Evolutionary conservation across 805 yeast genomes (phyloP), one percentile per base, ranked within the genome.

Genomic region (Wickerhamomyces hampshirensis): DNA sequence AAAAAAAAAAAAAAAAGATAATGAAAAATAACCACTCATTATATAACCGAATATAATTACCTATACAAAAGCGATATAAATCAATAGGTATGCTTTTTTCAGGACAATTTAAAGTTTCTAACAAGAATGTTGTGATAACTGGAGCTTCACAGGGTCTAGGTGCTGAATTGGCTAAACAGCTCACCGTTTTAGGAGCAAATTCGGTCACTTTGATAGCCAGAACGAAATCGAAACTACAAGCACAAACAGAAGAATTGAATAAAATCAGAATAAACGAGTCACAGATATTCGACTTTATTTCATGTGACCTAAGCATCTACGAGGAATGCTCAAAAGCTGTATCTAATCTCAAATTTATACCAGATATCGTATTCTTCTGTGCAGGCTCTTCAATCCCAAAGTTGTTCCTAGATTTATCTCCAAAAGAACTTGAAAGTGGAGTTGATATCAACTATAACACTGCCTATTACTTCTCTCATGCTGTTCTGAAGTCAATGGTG

Each of bases 71-170:
- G 15, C 28, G n/a, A n/a, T n/a, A n/a, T n/a, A n/a, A n/a, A n/a
- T n/a, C n/a, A n/a, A n/a, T n/a, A n/a, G n/a, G n/a, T n/a, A 39
- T 31, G 35, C 18, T 43, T 16, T 40, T 42, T 18, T 10, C 37
- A 1, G 50, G 50, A 4, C 44, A 50, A 23, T 53, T 53, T 30
- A 32, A 46, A 11, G 42, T 58, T 13, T 42, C 39, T 4, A 64
- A 73, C 9, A 63, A 69, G 34, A 55, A 73, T 1, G 88, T 82
- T 3, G 69, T 91, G 13, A 70, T 91, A n/a, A 75, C 95, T 0
- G 98, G 98, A 4, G 98, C 87, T 0, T 87, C 96, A 0, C 98
- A 91, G 53, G 98, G 98, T 0, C 65, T 91, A 1, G 98, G 98
- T 0, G 78, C 78, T 4, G 84, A 82, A 26, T 59, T 91, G 38